A percentile compares a stretch with the other conserved stretches of the same genome.
phyloP scores from a whole-genome alignment of 1,284 basidiomycete species.

The Phellopilus nigrolimitatus region DNA sequence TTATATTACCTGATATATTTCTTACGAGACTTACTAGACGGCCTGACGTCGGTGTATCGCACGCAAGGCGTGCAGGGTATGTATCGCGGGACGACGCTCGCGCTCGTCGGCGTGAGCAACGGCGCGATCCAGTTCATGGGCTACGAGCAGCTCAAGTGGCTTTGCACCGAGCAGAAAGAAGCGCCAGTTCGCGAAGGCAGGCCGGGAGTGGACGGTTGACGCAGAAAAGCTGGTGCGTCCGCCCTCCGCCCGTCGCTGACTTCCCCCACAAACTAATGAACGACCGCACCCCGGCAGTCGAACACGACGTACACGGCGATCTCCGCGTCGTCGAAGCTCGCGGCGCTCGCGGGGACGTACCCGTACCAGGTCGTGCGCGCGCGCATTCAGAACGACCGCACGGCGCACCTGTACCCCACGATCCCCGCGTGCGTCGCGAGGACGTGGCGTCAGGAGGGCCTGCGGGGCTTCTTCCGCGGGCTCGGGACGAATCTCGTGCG shows the following conservation, averaged over 20 bases:
- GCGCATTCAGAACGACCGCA: constrained; percentile 78
- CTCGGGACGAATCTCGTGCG: constrained; percentile 95
- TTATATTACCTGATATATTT: constrained; percentile 52
- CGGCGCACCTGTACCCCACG: constrained; percentile 65
- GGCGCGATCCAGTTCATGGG: constrained; percentile 96
- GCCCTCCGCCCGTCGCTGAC: too few relatives aligned
- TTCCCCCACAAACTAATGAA: background rate
- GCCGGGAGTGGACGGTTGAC: constrained; percentile 59
- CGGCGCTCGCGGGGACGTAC: constrained; percentile 85
- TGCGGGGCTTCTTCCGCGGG: constrained; percentile 91
- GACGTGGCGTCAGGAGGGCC: constrained; percentile 80
- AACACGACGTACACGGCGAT: constrained; percentile 92
- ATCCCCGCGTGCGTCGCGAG: constrained; percentile 77
- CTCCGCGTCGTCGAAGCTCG: constrained; percentile 87
- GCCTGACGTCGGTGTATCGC: constrained; percentile 62
- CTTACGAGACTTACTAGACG: constrained; percentile 48
- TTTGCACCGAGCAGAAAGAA: constrained; percentile 79
- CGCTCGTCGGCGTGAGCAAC: constrained; percentile 91
- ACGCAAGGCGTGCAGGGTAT: constrained; percentile 79
- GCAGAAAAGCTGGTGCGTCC: constrained; percentile 79
- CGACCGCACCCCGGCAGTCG: constrained; percentile 45
- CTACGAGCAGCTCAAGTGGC: constrained; percentile 94
- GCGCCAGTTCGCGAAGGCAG: constrained; percentile 51
- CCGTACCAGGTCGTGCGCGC: constrained; percentile 97
- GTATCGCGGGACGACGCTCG: constrained; percentile 86